phyloP scores from a whole-genome alignment of 1,284 basidiomycete genomes.

The Afroboletus lepidellus region DNA sequence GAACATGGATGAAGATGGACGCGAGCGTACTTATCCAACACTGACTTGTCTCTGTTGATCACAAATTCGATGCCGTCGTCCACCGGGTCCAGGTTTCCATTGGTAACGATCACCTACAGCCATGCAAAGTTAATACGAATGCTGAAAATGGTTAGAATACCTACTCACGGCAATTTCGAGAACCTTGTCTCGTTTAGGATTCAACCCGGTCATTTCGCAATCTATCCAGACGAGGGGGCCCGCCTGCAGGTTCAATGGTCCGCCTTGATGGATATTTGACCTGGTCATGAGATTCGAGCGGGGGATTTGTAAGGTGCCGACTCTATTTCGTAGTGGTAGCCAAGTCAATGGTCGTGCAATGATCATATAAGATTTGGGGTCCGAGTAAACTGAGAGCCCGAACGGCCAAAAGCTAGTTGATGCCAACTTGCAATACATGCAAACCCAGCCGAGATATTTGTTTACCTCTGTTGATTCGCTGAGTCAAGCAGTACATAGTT shows the following conservation, averaged over 20 bases:
- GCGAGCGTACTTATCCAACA: slow-evolving; percentile 57
- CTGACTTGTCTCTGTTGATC: slow-evolving; percentile 60
- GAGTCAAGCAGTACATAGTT: too few relatives aligned
- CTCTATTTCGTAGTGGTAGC: slow-evolving; percentile 1
- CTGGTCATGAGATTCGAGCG: slow-evolving; percentile 10
- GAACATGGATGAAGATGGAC: background rate
- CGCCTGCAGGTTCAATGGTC: slow-evolving; percentile 44
- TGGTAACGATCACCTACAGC: slow-evolving; percentile 72
- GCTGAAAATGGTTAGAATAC: background rate
- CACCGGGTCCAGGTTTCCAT: slow-evolving; percentile 72
- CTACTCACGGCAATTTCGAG: slow-evolving; percentile 68
- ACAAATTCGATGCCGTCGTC: slow-evolving; percentile 76
- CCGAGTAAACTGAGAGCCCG: too few relatives aligned
- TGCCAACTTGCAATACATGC: too few relatives aligned
- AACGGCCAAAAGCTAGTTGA: too few relatives aligned
- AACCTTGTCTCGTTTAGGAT: slow-evolving; percentile 65
- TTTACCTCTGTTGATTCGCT: too few relatives aligned
- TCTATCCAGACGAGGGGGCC: slow-evolving; percentile 88
- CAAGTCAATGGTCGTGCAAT: background rate
- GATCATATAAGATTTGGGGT: slow-evolving; percentile 7
- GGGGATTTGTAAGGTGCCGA: background rate
- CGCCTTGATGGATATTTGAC: slow-evolving; percentile 4
- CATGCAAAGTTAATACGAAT: background rate
- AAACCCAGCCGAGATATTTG: too few relatives aligned
- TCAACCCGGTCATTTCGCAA: slow-evolving; percentile 82